phyloP scores from a whole-genome alignment of 192 early-diverging fungal species.

The Mycoemilia scoparia region DNA sequence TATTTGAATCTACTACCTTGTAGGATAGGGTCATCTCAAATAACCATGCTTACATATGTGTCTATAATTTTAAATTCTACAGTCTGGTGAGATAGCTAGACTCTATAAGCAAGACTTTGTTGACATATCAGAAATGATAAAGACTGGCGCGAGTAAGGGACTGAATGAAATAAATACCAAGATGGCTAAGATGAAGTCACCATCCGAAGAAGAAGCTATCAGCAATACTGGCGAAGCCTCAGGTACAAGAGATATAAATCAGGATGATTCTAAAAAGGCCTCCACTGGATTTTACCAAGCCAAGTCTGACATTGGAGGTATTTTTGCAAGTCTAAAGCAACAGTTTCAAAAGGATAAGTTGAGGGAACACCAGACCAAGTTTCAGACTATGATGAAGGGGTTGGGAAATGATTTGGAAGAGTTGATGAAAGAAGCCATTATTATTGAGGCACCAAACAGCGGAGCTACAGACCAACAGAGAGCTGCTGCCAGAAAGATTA shows the following conservation, averaged over 20 bases:
- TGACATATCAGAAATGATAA: conserved; percentile 23
- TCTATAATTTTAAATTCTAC: too few species aligned
- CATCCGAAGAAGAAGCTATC: conserved; percentile 1
- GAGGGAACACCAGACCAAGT: conserved; percentile 9
- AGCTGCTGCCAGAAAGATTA: conserved; percentile 13
- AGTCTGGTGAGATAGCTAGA: conserved; percentile 19
- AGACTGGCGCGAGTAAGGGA: conserved; percentile 11
- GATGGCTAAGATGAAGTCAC: conserved; percentile 12
- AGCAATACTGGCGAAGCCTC: background rate
- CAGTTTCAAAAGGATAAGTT: conserved; percentile 12
- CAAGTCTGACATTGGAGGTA: background rate
- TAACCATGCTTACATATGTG: too few species aligned
- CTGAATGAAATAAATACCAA: conserved; percentile 20
- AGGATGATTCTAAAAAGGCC: background rate
- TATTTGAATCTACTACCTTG: too few species aligned
- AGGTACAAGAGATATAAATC: background rate
- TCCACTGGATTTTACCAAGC: too few species aligned
- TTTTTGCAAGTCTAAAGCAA: conserved; percentile 6
- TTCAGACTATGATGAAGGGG: conserved; percentile 12
- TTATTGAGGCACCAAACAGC: conserved; percentile 22
- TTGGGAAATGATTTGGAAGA: conserved; percentile 21
- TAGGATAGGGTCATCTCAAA: too few species aligned
- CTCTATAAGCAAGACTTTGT: conserved; percentile 23
- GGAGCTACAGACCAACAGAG: conserved; percentile 17
- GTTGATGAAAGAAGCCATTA: conserved; percentile 20